Evolutionary conservation across 2,329 filamentous ascomycete genomes (phyloP), one percentile per base, ranked within the genome.

Genomic region (Monosporascus sp.): DNA sequence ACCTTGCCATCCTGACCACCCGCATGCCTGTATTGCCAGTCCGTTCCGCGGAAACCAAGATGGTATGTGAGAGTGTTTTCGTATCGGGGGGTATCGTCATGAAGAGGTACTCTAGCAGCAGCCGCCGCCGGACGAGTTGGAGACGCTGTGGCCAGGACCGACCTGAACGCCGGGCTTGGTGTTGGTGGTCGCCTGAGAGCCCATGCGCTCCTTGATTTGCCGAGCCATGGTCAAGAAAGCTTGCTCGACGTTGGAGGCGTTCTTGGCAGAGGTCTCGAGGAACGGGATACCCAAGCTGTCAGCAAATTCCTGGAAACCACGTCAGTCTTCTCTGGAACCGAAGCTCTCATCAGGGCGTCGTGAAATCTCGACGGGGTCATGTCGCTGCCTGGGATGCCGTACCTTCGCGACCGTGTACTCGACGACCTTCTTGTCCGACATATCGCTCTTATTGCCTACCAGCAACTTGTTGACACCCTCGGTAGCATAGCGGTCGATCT

Each of bases 171-270:
- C 96, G 61, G 93, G 93, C 82, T 97, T 99, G 79, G 93, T 96
- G 85, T 97, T 97, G 79, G 92, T 92, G 62, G 88, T 88, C 45
- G 89, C 88, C 60, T 93, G 94, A 65, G 91, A 96, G 68, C 94
- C 94, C 93, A 99, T 99, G 70, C 94, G 89, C 81, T 97, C 93
- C 85, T 99, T 99, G 80, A 99, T 99, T 78, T 99, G 94, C 74
- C 94, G 88, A 66, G 94, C 94, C 94, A 99, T 99, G 74, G 94
- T 99, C 78, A 99, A 78, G 87, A 99, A 99, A 70, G 94, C 93
- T 78, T 99, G 94, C 80, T 99, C 94, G 73, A 99, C 94, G 74
- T 99, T 99, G 78, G 89, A 96, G 63, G 94, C 93, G 78, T 96
- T 97, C 89, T 99, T 99, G 70, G 94, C 94, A 43, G 94, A 99